Evolutionary conservation across 2,329 filamentous ascomycete genomes (phyloP).

Genomic region (Xylaria sp.): DNA sequence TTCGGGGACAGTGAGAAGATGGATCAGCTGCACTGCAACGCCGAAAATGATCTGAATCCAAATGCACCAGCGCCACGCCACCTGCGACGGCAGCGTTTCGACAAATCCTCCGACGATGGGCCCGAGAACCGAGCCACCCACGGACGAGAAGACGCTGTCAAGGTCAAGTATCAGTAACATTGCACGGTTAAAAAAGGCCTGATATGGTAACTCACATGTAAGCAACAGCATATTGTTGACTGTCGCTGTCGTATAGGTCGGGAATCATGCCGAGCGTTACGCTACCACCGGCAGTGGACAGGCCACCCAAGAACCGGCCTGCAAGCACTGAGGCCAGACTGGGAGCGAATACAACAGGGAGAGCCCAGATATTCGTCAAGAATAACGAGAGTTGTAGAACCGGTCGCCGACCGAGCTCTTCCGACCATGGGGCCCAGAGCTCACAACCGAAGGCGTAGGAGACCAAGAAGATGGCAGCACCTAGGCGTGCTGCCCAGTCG

Average conservation of each 20-base stretch:
- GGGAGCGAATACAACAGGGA: constrained; percentile 65
- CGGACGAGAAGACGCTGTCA: constrained; percentile 63
- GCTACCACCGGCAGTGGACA: constrained; percentile 66
- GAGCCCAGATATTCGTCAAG: constrained; percentile 71
- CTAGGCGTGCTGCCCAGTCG: constrained; percentile 62
- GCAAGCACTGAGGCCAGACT: constrained; percentile 68
- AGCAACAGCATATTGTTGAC: constrained; percentile 69
- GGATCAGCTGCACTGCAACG: constrained; percentile 60
- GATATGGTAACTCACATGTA: constrained; percentile 44
- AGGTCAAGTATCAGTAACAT: neutral
- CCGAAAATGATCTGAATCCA: constrained; percentile 84
- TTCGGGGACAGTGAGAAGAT: constrained; percentile 68
- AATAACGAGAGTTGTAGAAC: constrained; percentile 68
- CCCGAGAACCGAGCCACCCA: constrained; percentile 69
- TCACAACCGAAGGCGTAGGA: constrained; percentile 82
- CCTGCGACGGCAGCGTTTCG: constrained; percentile 51
- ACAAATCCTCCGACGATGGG: constrained; percentile 76
- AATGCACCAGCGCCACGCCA: constrained; percentile 60
- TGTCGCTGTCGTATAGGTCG: constrained; percentile 65
- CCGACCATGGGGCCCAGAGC: constrained; percentile 82
- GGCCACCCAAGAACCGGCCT: constrained; percentile 63
- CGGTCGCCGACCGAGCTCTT: constrained; percentile 73
- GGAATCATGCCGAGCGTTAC: constrained; percentile 72
- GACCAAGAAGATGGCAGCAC: constrained; percentile 73
- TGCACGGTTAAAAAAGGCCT: neutral